These are phyloP conservation scores for Chiua virens DNA, from an alignment of 768 basidiomycete species.

Conservation along the genomic window DNA sequence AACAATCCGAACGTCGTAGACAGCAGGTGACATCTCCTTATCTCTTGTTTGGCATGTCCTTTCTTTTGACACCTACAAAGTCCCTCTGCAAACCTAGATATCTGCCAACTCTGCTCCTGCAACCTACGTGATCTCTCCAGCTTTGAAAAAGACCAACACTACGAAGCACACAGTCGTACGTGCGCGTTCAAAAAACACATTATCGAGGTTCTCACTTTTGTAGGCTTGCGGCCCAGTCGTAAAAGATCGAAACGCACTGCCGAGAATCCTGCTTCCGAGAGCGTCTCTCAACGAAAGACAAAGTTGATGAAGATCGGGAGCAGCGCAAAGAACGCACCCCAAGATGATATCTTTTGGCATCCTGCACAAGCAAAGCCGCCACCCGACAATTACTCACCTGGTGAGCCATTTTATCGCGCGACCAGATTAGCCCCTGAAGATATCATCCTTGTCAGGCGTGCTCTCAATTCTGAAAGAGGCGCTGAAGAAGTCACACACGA, in stretches of 20 bases:
- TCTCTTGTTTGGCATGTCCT: background rate
- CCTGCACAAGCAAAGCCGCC: constrained; percentile 44
- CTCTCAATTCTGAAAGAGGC: constrained; percentile 62
- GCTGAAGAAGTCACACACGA: constrained; percentile 50
- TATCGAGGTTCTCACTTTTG: background rate
- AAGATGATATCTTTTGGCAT: constrained; percentile 67
- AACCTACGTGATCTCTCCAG: constrained; percentile 41
- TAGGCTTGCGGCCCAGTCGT: constrained; percentile 13
- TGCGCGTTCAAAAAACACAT: no score
- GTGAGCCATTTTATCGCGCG: constrained; percentile 42
- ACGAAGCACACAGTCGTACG: constrained; percentile 56
- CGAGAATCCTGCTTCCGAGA: constrained; percentile 2
- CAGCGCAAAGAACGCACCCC: constrained; percentile 3
- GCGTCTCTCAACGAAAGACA: background rate
- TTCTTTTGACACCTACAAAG: constrained; percentile 7
- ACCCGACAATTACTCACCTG: constrained; percentile 61
- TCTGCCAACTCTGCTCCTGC: constrained; percentile 53
- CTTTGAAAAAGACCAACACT: constrained; percentile 51
- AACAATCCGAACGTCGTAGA: background rate
- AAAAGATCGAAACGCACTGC: constrained; percentile 16
- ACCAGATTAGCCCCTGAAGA: constrained; percentile 14
- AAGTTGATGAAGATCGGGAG: constrained; percentile 4
- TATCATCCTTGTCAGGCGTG: constrained; percentile 44
- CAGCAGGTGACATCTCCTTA: constrained; percentile 9
- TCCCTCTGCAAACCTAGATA: constrained; percentile 16